These are phyloP conservation scores for Mycena sanguinolenta DNA, from an alignment of 768 basidiomycete genomes.

Conservation along the genomic window DNA sequence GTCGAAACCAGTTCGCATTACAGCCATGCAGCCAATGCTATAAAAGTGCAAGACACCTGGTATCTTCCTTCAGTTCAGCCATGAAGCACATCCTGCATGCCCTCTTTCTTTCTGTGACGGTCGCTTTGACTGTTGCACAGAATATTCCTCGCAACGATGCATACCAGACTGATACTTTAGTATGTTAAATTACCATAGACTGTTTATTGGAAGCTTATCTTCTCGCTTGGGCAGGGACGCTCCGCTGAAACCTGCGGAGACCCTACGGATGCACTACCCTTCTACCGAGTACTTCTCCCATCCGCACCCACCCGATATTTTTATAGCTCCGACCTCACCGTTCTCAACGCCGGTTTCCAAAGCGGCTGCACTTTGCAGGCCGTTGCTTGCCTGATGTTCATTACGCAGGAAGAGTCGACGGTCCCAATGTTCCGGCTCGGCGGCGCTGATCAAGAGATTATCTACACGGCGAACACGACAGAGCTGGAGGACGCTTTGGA, in stretches of 20 bases:
- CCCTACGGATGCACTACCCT: background rate
- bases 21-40: too few species aligned
- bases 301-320: background rate
- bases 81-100: too few species aligned
- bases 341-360: background rate
- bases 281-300: background rate
- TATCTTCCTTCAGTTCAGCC: too few species aligned
- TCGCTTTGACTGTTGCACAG: too few species aligned
- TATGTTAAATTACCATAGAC: too few species aligned
- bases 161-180: too few species aligned
- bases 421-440: background rate
- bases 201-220: too few species aligned
- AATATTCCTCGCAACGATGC: too few species aligned
- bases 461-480: background rate
- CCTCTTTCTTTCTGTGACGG: too few species aligned
- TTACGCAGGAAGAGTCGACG: background rate
- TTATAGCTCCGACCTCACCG: background rate
- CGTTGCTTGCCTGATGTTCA: background rate
- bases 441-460: background rate
- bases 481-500: background rate
- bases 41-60: too few species aligned
- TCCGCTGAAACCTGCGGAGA: background rate
- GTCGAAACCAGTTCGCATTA: too few species aligned
- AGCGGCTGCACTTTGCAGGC: background rate
- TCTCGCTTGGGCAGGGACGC: background rate